Conservation (phyloP, 345 rosid species). For the Psidium friedrichsthalianum region DNA sequence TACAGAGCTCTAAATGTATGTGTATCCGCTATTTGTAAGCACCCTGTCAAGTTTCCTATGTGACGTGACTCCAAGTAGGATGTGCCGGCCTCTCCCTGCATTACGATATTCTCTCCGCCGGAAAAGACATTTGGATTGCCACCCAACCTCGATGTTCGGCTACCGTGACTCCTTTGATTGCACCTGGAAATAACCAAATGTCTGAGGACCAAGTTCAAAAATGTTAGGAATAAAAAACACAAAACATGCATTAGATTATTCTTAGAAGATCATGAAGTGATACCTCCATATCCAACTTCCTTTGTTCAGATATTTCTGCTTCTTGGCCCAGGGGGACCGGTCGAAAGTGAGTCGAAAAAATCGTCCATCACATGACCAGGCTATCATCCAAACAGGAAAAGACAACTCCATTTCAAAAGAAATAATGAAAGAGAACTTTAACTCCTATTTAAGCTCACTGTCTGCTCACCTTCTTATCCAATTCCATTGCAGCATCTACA, state of each 20-base stretch:
- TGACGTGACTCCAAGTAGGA: conserved; percentile 1
- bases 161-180: conserved; percentile 9
- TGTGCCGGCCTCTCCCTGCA: background rate
- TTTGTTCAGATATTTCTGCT: conserved; percentile 10
- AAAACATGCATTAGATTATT: background rate
- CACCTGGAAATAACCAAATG: conserved; percentile 7
- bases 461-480: conserved; percentile 2
- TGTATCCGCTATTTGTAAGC: background rate
- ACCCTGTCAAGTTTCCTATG: background rate
- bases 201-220: conserved; percentile 1
- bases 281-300: conserved; percentile 20
- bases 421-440: background rate
- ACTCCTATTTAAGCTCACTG: background rate
- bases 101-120: conserved; percentile 8
- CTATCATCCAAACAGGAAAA: background rate
- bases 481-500: conserved; percentile 5
- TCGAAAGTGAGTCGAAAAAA: conserved; percentile 28
- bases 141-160: conserved; percentile 1
- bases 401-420: background rate
- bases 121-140: conserved; percentile 1
- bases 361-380: conserved; percentile 26
- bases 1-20: background rate
- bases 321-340: background rate
- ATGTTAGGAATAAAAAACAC: background rate
- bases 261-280: background rate